phyloP scores from a whole-genome alignment of 257 asterid genomes.

The Scutellaria galericulata region DNA sequence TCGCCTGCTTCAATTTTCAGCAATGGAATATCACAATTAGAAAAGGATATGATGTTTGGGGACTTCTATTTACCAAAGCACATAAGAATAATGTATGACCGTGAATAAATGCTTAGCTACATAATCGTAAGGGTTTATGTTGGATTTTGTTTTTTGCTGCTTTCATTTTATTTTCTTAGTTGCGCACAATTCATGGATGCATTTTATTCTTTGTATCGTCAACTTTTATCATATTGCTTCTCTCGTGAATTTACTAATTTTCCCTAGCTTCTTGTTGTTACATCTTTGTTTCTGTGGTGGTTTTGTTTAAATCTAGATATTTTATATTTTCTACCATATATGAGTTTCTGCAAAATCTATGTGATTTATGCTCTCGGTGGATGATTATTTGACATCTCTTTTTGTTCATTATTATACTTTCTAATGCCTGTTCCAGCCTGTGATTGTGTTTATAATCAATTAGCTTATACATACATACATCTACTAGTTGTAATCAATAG shows the following conservation, averaged over 20 bases:
- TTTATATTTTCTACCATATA: not conserved
- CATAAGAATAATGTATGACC: not conserved
- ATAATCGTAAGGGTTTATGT: constrained; percentile 19
- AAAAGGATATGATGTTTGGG: constrained; percentile 18
- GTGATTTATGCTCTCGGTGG: not conserved
- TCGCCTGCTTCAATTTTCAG: constrained; percentile 24
- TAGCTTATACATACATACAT: not conserved
- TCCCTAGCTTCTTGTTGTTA: not conserved
- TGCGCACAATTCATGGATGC: constrained; percentile 5
- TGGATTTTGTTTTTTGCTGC: constrained; percentile 10
- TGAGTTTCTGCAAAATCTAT: constrained; percentile 2
- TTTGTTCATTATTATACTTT: constrained; percentile 2
- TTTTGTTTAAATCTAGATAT: constrained; percentile 15
- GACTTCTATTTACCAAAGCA: constrained; percentile 20
- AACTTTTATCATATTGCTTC: constrained; percentile 11
- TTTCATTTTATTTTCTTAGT: constrained; percentile 21
- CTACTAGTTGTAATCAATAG: not conserved
- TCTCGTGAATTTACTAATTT: constrained; percentile 12
- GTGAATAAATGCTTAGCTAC: constrained; percentile 10
- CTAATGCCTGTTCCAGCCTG: constrained; percentile 13
- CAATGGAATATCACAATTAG: constrained; percentile 4
- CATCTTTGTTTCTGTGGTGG: not conserved
- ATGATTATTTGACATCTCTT: constrained; percentile 6
- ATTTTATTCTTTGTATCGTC: not conserved
- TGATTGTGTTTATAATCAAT: not conserved